Evolutionary conservation across 148 eudicot genomes (phyloP), one percentile per base, ranked within the genome.

Genomic region (Nyssa sinensis): DNA sequence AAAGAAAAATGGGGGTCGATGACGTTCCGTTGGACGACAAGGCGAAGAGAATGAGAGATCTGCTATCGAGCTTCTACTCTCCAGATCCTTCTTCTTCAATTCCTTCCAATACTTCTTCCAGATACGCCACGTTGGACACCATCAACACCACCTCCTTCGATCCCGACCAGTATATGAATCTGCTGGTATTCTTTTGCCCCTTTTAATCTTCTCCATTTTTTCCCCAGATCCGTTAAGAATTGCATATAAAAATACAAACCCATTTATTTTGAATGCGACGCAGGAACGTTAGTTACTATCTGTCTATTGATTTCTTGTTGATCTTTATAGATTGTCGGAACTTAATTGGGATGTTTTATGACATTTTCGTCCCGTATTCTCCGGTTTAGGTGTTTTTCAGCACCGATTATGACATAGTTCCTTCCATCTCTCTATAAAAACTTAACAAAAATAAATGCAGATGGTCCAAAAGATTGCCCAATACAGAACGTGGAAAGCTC

Each of bases 1-100:
- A 30, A 14, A 7, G 60, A 76, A 72, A 78, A 84, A 79, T 75
- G 88, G 85, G 72, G 74, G 90, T 79, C 13, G 92, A 75, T 35
- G 89, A 76, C 60, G 86, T 71, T 41, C 89, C 88, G 11, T 39
- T 93, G 78, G 98, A 93, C 72, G 98, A 94, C 69, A 94, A 94
- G 71, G 93, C 97, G 68, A 94, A 94, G 87, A 88, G 97, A 71
- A 92, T 88, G 96, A 87, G 98, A 81, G 99, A 95, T 90, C 90
- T 95, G 69, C 65, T 95, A 31, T 93, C 99, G 49, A 95, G 99
- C 81, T 95, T 90, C 60, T 95, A 95, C 81, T 86, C 99, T 24
- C 81, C 88, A 29, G 97, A 95, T 88, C 83, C 84, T 28, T 74
- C 81, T 76, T 75, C 80, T 17, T 25, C 86, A 28, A 73, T 80